Evolutionary conservation across 495 filamentous ascomycete species (phyloP).

Genomic region (Annulohypoxylon bovei): DNA sequence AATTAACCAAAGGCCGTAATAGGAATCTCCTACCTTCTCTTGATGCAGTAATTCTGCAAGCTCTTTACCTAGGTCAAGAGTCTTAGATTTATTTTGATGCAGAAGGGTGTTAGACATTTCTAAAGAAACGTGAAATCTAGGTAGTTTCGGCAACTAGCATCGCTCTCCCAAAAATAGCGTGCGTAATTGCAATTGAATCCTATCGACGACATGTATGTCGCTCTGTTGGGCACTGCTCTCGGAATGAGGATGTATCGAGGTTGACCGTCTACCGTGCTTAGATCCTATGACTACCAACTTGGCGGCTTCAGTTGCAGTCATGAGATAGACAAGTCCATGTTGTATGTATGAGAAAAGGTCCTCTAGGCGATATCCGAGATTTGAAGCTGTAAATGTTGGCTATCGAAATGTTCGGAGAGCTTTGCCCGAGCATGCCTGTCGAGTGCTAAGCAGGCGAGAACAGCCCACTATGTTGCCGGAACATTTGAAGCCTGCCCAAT

Average conservation of each 20-base stretch:
- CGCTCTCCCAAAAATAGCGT: background rate
- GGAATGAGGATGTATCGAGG: background rate
- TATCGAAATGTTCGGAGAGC: background rate
- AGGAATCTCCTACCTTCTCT: background rate
- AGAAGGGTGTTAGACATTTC: background rate
- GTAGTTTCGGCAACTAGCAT: background rate
- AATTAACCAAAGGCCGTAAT: background rate
- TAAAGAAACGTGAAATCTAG: background rate
- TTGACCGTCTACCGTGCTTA: background rate
- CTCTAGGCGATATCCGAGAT: constrained; percentile 2
- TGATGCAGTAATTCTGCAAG: background rate
- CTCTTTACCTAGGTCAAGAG: background rate
- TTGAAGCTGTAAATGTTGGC: constrained; percentile 6
- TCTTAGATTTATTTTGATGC: background rate
- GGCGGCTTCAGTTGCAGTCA: background rate
- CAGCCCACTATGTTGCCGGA: constrained; percentile 7
- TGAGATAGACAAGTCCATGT: background rate
- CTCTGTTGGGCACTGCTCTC: background rate
- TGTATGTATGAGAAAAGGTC: background rate
- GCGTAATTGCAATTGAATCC: background rate
- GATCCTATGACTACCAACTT: background rate
- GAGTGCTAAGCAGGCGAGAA: constrained; percentile 8
- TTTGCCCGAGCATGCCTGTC: background rate
- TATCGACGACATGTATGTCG: background rate
- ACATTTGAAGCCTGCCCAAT: constrained; percentile 4